A percentile compares a stretch with the other conserved stretches of the same genome.
Conservation (phyloP, 495 filamentous ascomycete genomes). For the Penicillium flavigenum region DNA sequence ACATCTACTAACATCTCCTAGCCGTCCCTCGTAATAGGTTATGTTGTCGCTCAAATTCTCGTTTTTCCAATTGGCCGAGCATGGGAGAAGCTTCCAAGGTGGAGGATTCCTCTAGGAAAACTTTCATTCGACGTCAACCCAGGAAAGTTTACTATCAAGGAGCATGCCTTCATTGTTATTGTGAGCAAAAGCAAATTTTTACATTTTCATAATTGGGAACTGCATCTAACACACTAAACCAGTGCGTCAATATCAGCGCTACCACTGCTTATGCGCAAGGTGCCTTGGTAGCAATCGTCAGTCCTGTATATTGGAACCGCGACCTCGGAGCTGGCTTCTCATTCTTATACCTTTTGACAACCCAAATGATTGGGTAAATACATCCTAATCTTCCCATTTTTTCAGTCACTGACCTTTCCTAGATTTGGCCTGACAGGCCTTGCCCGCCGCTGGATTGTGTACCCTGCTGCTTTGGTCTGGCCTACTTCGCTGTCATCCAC, state of each 20-base stretch:
- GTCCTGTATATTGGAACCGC: conserved; percentile 55
- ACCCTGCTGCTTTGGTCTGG: conserved; percentile 41
- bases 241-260: conserved; percentile 36
- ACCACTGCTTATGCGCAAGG: conserved; percentile 57
- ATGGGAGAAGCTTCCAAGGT: conserved; percentile 52
- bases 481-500: conserved; percentile 30
- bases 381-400: not conserved
- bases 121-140: conserved; percentile 53
- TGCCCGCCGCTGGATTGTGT: conserved; percentile 60
- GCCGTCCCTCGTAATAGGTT: conserved; percentile 74
- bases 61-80: conserved; percentile 54
- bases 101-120: conserved; percentile 61
- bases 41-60: conserved; percentile 63
- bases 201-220: not conserved
- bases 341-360: conserved; percentile 59
- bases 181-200: conserved; percentile 31
- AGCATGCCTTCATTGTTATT: conserved; percentile 69
- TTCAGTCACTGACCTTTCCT: not conserved
- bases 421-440: conserved; percentile 60
- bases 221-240: not conserved
- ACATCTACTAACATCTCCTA: conserved; percentile 46
- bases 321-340: conserved; percentile 63
- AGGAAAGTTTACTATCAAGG: conserved; percentile 67
- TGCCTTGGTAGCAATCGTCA: conserved; percentile 55
- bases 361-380: conserved; percentile 60